These are phyloP conservation scores for Jackrogersella multiformis DNA, from an alignment of 495 filamentous ascomycete species.

Conservation along the genomic window DNA sequence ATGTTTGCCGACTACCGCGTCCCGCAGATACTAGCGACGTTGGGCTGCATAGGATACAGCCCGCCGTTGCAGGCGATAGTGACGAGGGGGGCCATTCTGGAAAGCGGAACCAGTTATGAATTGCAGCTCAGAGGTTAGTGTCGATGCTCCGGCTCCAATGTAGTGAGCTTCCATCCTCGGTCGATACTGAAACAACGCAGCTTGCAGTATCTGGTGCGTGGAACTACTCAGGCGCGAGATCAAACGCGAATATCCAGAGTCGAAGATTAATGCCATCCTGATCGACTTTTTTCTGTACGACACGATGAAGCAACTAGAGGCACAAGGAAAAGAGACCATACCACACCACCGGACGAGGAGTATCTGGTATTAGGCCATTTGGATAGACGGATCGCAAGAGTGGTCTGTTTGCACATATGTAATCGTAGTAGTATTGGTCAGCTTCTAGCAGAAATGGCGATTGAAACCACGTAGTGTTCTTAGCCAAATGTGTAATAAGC, in stretches of 20 bases:
- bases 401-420: constrained; percentile 10
- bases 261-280: constrained; percentile 83
- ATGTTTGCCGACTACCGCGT: constrained; percentile 99
- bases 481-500: not conserved
- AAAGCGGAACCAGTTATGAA: constrained; percentile 81
- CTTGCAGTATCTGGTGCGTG: constrained; percentile 91
- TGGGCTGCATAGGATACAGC: constrained; percentile 85
- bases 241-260: constrained; percentile 71
- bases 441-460: constrained; percentile 3
- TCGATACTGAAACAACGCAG: constrained; percentile 39
- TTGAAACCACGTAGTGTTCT: constrained; percentile 4
- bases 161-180: not conserved
- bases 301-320: constrained; percentile 84
- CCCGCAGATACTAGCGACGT: constrained; percentile 87
- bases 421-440: constrained; percentile 1
- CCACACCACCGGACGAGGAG: constrained; percentile 94
- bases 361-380: constrained; percentile 82
- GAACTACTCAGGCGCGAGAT: constrained; percentile 92
- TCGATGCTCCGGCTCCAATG: not conserved
- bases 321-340: constrained; percentile 65
- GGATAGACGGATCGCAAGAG: constrained; percentile 8
- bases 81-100: constrained; percentile 66
- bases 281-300: constrained; percentile 99
- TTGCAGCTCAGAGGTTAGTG: constrained; percentile 79
- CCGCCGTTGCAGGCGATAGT: constrained; percentile 79